phyloP scores from a whole-genome alignment of 1,284 basidiomycete genomes.

The Rhizopogon hawkerae region DNA sequence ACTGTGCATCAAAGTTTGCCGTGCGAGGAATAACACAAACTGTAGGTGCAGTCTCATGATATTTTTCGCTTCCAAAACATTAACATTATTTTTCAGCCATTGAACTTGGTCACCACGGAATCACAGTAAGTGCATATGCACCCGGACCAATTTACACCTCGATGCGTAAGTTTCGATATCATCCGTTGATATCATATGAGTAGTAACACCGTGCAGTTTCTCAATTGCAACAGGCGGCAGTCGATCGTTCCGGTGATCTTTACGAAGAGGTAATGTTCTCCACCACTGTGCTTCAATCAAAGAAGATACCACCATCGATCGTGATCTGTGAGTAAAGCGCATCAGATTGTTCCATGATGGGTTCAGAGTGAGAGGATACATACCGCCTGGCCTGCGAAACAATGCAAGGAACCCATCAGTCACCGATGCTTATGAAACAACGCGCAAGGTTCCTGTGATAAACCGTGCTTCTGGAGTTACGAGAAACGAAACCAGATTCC shows the following conservation, averaged over 20 bases:
- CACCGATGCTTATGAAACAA: neutral
- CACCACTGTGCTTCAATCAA: slow-evolving; percentile 14
- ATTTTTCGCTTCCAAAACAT: no score
- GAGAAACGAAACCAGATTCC: slow-evolving; percentile 29
- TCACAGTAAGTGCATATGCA: slow-evolving; percentile 47
- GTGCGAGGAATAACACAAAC: slow-evolving; percentile 22
- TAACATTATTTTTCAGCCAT: slow-evolving; percentile 21
- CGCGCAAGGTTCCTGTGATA: slow-evolving; percentile 26
- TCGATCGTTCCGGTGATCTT: no score
- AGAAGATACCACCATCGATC: slow-evolving; percentile 21
- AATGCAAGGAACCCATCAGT: neutral
- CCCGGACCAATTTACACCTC: slow-evolving; percentile 33
- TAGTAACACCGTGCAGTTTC: neutral
- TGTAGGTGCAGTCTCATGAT: neutral
- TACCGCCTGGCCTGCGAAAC: slow-evolving; percentile 22
- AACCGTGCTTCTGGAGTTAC: slow-evolving; percentile 29
- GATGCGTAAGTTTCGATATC: slow-evolving; percentile 23
- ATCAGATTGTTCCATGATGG: neutral
- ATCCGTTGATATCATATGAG: neutral
- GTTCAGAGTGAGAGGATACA: neutral
- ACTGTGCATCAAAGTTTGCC: slow-evolving; percentile 21
- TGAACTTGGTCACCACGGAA: slow-evolving; percentile 34
- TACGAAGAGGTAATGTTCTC: no score
- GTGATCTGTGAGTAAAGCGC: slow-evolving; percentile 13
- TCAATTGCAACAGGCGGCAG: neutral